Evolutionary conservation across 2,329 filamentous ascomycete species (phyloP).

Genomic region (Myriosclerotinia duriaeana): DNA sequence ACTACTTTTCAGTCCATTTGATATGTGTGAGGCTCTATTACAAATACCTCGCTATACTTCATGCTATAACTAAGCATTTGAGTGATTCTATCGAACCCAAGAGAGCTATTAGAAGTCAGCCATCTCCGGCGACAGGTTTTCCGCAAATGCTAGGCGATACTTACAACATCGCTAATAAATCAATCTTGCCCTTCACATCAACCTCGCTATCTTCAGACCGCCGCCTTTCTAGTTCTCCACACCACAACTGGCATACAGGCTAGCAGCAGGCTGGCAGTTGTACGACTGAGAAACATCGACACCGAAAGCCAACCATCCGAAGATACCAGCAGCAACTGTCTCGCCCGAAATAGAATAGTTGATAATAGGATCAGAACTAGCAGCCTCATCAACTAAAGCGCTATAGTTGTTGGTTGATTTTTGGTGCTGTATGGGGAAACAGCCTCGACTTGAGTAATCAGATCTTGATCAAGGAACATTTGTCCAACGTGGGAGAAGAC

Average conservation of each 20-base stretch:
- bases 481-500: conserved; percentile 60
- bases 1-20: too few species aligned
- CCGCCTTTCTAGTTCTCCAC: not conserved
- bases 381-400: conserved; percentile 6
- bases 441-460: conserved; percentile 53
- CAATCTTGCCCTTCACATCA: not conserved
- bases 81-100: too few species aligned
- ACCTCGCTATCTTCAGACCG: too few species aligned
- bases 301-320: conserved; percentile 22
- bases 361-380: conserved; percentile 15
- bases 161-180: not conserved
- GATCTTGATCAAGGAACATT: conserved; percentile 62
- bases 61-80: too few species aligned
- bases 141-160: too few species aligned
- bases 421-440: conserved; percentile 50
- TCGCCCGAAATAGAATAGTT: conserved; percentile 16
- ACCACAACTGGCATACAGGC: conserved; percentile 8
- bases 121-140: too few species aligned
- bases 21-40: too few species aligned
- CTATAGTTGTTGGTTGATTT: conserved; percentile 48
- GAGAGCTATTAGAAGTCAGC: too few species aligned
- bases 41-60: too few species aligned
- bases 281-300: not conserved
- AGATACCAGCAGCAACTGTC: conserved; percentile 18
- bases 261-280: conserved; percentile 1